Evolutionary conservation across 805 yeast species (phyloP).

Genomic region (Sugiyamaella boreocaroliniensis): DNA sequence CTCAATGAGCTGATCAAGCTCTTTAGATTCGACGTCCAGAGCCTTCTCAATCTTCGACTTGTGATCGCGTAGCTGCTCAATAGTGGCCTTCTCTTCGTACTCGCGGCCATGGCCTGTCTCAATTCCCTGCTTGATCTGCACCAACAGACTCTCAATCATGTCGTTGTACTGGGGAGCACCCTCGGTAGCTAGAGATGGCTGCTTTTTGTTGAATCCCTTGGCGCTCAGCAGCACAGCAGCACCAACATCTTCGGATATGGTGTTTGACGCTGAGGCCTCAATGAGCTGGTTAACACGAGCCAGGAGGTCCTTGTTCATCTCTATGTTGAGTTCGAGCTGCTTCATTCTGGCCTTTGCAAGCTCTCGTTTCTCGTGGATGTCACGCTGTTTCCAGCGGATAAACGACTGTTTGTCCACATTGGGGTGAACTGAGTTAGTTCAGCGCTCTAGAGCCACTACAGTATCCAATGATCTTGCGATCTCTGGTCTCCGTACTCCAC

Average conservation of each 20-base stretch:
- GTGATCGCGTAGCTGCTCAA: constrained; percentile 49
- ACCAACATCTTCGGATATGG: constrained; percentile 20
- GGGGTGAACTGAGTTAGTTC: constrained; percentile 64
- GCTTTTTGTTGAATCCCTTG: constrained; percentile 24
- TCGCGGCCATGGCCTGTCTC: constrained; percentile 49
- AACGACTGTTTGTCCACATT: constrained; percentile 92
- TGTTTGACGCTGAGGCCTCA: constrained; percentile 32
- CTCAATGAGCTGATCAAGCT: constrained; percentile 56
- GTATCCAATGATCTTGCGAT: background rate
- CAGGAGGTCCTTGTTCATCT: constrained; percentile 73
- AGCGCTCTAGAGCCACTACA: background rate
- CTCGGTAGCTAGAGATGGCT: constrained; percentile 13
- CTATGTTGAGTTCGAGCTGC: constrained; percentile 65
- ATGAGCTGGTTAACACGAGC: constrained; percentile 63
- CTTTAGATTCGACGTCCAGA: constrained; percentile 54
- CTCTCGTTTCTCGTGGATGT: constrained; percentile 86
- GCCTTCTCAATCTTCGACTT: constrained; percentile 63
- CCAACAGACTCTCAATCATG: constrained; percentile 84
- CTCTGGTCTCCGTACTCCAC: background rate
- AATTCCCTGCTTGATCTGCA: constrained; percentile 63
- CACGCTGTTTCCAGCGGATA: constrained; percentile 94
- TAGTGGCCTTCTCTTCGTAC: constrained; percentile 28
- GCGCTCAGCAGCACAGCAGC: constrained; percentile 22
- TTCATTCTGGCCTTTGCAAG: constrained; percentile 74
- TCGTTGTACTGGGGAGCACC: constrained; percentile 62